These are phyloP conservation scores for Salix purpurea DNA, from an alignment of 345 rosid genomes.

Conservation along the genomic window DNA sequence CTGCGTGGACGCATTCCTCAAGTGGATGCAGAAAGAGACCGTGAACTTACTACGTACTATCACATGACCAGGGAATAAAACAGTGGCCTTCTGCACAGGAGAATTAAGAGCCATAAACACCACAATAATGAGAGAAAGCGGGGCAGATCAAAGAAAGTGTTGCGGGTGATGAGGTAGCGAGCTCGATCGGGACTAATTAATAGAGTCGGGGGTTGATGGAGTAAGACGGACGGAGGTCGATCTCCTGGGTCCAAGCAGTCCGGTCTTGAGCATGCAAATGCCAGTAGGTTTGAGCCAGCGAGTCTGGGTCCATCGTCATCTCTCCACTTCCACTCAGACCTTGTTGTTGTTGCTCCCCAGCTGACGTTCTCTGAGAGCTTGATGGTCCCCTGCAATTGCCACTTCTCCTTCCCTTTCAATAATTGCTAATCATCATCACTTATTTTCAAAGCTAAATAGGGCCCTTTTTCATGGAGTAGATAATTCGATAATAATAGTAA, in stretches of 20 bases:
- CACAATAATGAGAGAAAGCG: not conserved
- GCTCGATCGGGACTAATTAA: not conserved
- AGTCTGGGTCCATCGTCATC: constrained; percentile 77
- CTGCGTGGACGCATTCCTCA: not conserved
- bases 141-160: not conserved
- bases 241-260: constrained; percentile 88
- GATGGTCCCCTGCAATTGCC: constrained; percentile 49
- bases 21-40: not conserved
- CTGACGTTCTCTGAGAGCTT: constrained; percentile 35
- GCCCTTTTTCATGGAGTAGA: not conserved
- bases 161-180: too few species aligned
- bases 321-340: constrained; percentile 13
- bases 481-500: too few species aligned
- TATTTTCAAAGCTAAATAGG: not conserved
- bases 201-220: constrained; percentile 26
- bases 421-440: constrained; percentile 7
- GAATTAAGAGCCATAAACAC: not conserved
- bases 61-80: not conserved
- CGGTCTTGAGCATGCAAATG: constrained; percentile 80
- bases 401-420: constrained; percentile 1
- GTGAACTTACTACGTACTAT: not conserved
- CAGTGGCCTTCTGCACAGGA: not conserved
- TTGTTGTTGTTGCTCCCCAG: constrained; percentile 45
- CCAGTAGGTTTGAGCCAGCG: constrained; percentile 93
- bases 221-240: constrained; percentile 67